Evolutionary conservation across 441 rosid species (phyloP).

Genomic region (Pelargonium cotyledonis): DNA sequence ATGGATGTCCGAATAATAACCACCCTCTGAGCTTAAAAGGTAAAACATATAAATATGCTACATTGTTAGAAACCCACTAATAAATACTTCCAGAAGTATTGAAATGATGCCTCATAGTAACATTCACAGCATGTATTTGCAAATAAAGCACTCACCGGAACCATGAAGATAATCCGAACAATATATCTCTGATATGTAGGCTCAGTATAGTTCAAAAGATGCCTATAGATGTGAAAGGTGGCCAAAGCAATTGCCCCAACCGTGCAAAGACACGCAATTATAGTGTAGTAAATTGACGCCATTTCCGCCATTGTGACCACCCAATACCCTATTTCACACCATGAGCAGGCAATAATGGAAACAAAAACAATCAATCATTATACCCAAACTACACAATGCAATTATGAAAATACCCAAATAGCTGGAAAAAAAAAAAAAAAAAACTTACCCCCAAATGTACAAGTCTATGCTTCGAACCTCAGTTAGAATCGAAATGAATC

Average conservation of each 20-base stretch:
- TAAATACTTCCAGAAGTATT: too few relatives aligned
- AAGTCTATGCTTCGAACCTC: neutral
- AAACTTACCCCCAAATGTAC: neutral
- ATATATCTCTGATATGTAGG: slow-evolving; percentile 90
- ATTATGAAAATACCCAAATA: neutral
- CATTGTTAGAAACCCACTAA: too few relatives aligned
- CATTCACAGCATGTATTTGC: too few relatives aligned
- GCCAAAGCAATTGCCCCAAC: slow-evolving; percentile 70
- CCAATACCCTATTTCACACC: neutral
- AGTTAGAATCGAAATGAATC: neutral
- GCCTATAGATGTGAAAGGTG: slow-evolving; percentile 69
- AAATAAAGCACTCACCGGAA: slow-evolving; percentile 55
- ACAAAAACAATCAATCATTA: neutral
- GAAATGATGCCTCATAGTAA: too few relatives aligned
- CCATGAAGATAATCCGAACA: slow-evolving; percentile 89
- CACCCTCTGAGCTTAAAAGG: too few relatives aligned
- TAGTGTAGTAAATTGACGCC: slow-evolving; percentile 44
- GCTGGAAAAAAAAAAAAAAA: neutral
- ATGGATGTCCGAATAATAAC: too few relatives aligned
- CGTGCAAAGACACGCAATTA: slow-evolving; percentile 67
- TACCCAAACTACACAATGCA: neutral
- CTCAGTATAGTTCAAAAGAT: slow-evolving; percentile 86
- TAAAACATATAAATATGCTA: too few relatives aligned
- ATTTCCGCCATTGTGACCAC: slow-evolving; percentile 42
- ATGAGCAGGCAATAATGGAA: too few relatives aligned